Conservation (phyloP, 352 stramenopile genomes). For the Phytophthora brassicae region DNA sequence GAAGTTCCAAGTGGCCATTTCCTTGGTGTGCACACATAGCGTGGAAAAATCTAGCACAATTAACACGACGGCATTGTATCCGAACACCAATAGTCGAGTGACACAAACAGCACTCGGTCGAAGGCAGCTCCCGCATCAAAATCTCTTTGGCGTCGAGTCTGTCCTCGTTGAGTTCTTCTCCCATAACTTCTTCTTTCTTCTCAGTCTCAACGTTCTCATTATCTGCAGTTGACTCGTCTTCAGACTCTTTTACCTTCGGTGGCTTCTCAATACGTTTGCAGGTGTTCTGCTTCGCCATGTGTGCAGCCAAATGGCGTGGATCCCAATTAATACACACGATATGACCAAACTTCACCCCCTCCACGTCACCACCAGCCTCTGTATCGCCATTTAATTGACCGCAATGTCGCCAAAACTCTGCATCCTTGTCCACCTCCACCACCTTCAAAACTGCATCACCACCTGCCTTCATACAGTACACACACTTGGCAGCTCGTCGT, state of each 20-base stretch:
- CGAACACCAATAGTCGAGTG: constrained; percentile 35
- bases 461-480: constrained; percentile 44
- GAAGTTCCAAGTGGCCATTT: constrained; percentile 43
- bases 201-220: constrained; percentile 9
- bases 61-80: constrained; percentile 58
- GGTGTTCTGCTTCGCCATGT: constrained; percentile 27
- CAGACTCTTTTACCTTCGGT: constrained; percentile 22
- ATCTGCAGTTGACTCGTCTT: not conserved
- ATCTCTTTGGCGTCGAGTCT: constrained; percentile 8
- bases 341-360: constrained; percentile 35
- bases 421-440: constrained; percentile 27
- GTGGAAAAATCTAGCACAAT: constrained; percentile 68
- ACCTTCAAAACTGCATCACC: constrained; percentile 27
- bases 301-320: constrained; percentile 31
- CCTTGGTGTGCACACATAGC: constrained; percentile 53
- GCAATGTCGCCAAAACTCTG: constrained; percentile 25
- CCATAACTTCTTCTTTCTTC: constrained; percentile 2
- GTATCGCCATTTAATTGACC: constrained; percentile 1
- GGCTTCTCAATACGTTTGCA: constrained; percentile 16
- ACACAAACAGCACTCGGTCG: constrained; percentile 57
- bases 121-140: constrained; percentile 19
- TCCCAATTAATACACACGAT: constrained; percentile 57
- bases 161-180: constrained; percentile 14
- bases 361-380: not conserved
- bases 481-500: constrained; percentile 23